Conservation (phyloP, 257 asterid genomes). For the Rauvolfia tetraphylla region DNA sequence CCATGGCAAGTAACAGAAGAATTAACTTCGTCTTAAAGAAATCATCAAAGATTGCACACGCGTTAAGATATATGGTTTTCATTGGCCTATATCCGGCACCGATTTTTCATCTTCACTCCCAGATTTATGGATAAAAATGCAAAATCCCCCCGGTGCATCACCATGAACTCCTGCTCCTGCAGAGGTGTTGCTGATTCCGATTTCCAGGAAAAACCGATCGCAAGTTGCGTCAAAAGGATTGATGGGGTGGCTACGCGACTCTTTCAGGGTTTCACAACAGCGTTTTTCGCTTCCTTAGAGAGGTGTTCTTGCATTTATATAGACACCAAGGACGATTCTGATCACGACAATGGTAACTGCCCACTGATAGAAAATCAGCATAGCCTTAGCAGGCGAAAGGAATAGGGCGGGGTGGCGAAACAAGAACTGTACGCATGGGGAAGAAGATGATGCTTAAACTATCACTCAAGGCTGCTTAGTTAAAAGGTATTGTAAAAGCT, state of each 20-base stretch:
- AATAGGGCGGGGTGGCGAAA: neutral
- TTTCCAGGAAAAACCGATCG: constrained; percentile 17
- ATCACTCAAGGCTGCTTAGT: neutral
- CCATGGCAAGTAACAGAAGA: neutral
- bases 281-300: constrained; percentile 49
- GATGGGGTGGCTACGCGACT: constrained; percentile 41
- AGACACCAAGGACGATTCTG: constrained; percentile 50
- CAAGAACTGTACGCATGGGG: neutral
- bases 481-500: neutral
- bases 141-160: constrained; percentile 16
- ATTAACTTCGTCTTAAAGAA: constrained; percentile 16
- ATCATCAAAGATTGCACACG: neutral
- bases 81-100: neutral
- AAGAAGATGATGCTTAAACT: neutral
- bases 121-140: constrained; percentile 22
- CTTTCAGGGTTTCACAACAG: constrained; percentile 32
- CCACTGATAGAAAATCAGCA: constrained; percentile 27
- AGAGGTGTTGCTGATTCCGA: constrained; percentile 11
- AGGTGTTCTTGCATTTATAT: constrained; percentile 44
- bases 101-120: neutral
- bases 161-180: constrained; percentile 31
- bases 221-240: constrained; percentile 26
- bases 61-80: neutral
- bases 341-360: constrained; percentile 30
- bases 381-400: neutral